phyloP scores from a whole-genome alignment of 495 filamentous ascomycete genomes.

The Darksidea phi region DNA sequence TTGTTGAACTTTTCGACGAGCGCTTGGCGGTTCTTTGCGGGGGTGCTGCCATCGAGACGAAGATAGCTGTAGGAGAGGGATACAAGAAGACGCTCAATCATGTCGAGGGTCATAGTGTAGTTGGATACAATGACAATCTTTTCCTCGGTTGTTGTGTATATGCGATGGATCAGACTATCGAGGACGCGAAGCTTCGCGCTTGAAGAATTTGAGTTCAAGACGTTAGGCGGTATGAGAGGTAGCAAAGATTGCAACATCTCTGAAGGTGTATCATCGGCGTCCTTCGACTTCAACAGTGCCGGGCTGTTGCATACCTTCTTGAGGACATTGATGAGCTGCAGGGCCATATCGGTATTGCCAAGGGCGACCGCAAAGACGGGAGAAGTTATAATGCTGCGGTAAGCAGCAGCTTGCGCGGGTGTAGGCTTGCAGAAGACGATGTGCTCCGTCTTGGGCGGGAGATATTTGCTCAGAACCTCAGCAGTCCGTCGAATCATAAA shows the following conservation, averaged over 20 bases:
- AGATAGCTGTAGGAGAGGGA: conserved; percentile 65
- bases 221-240: conserved; percentile 56
- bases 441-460: conserved; percentile 77
- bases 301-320: conserved; percentile 85
- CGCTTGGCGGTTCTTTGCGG: conserved; percentile 64
- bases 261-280: conserved; percentile 39
- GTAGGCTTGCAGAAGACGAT: conserved; percentile 76
- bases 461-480: conserved; percentile 68
- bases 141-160: conserved; percentile 59
- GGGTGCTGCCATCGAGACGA: conserved; percentile 72
- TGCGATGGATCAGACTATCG: conserved; percentile 62
- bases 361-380: conserved; percentile 65
- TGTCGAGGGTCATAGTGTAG: conserved; percentile 73
- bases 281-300: conserved; percentile 55
- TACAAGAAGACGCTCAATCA: conserved; percentile 64
- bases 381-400: conserved; percentile 67
- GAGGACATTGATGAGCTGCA: conserved; percentile 74
- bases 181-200: conserved; percentile 73
- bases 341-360: conserved; percentile 64
- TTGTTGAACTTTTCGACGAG: conserved; percentile 79
- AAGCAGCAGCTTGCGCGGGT: conserved; percentile 63
- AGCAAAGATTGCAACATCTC: conserved; percentile 53
- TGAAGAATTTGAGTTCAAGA: conserved; percentile 58
- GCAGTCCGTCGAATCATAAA: conserved; percentile 79
- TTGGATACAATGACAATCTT: conserved; percentile 82